A percentile compares a stretch with the other conserved stretches of the same genome.
These are phyloP conservation scores for Wickerhamiella spandovensis DNA, from an alignment of 805 yeast species.

Conservation along the genomic window DNA sequence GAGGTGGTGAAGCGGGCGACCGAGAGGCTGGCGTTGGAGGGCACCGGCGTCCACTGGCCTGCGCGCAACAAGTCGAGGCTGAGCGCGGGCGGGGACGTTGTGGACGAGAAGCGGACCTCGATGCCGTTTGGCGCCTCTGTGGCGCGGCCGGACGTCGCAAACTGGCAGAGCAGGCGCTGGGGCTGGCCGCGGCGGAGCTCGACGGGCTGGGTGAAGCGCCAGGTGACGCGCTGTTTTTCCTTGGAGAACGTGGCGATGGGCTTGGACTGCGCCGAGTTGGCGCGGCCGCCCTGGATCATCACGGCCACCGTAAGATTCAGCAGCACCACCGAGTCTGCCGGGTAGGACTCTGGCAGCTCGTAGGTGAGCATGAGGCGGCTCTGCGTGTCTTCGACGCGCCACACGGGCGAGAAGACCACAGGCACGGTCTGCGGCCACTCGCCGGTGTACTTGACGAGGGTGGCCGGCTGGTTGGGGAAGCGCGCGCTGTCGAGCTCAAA, in stretches of 20 bases:
- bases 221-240: conserved; percentile 73
- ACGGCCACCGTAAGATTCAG: conserved; percentile 52
- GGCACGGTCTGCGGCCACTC: conserved; percentile 40
- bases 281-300: conserved; percentile 42
- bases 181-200: conserved; percentile 32
- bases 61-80: conserved; percentile 1
- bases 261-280: conserved; percentile 67
- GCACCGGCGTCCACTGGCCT: conserved; percentile 15
- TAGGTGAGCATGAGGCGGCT: conserved; percentile 72
- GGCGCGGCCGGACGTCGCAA: conserved; percentile 59
- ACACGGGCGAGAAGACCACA: conserved; percentile 58
- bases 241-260: conserved; percentile 87
- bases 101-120: conserved; percentile 32
- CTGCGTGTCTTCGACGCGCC: conserved; percentile 81
- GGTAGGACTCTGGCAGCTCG: conserved; percentile 38
- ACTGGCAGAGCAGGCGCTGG: conserved; percentile 72
- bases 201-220: conserved; percentile 46
- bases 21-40: conserved; percentile 5
- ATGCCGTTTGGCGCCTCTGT: conserved; percentile 66
- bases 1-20: not conserved
- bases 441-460: conserved; percentile 52
- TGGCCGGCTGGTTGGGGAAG: conserved; percentile 36
- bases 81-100: conserved; percentile 5
- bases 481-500: conserved; percentile 28
- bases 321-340: conserved; percentile 31